Percentiles rank a stretch among this genome's conserved stretches.
phyloP scores from a whole-genome alignment of 1,284 basidiomycete genomes.

The Heimioporus punctisporus region DNA sequence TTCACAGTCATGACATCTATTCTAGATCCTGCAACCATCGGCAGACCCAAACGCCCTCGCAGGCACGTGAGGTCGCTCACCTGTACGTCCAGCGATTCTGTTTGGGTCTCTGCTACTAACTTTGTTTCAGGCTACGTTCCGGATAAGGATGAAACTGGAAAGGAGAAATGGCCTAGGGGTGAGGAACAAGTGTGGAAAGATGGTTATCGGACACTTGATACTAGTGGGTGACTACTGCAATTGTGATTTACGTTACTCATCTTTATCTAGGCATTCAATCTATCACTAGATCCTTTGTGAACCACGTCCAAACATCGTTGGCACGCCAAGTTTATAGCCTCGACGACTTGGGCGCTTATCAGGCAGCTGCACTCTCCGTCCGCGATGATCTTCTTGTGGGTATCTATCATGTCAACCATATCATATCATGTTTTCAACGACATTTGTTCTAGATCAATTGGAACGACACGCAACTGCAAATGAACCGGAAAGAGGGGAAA shows the following conservation, averaged over 20 bases:
- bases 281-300: slow-evolving; percentile 83
- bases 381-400: slow-evolving; percentile 83
- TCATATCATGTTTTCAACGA: not conserved
- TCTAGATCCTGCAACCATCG: slow-evolving; percentile 69
- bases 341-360: slow-evolving; percentile 81
- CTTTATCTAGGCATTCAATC: slow-evolving; percentile 50
- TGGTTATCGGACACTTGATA: slow-evolving; percentile 59
- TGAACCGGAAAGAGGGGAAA: slow-evolving; percentile 74
- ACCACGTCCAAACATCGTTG: slow-evolving; percentile 86
- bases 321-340: slow-evolving; percentile 89
- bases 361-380: slow-evolving; percentile 79
- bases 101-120: too few species aligned
- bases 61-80: slow-evolving; percentile 77
- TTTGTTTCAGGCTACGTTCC: slow-evolving; percentile 63
- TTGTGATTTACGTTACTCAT: not conserved
- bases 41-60: slow-evolving; percentile 56
- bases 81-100: slow-evolving; percentile 46
- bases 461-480: slow-evolving; percentile 75
- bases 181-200: slow-evolving; percentile 82
- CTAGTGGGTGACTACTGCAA: slow-evolving; percentile 42
- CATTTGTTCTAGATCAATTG: slow-evolving; percentile 62
- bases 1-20: slow-evolving; percentile 43
- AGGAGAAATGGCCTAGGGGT: slow-evolving; percentile 86
- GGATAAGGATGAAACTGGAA: slow-evolving; percentile 72
- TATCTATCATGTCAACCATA: slow-evolving; percentile 1